Conservation (phyloP, 2,329 filamentous ascomycete genomes). For the Verticillium nonalfalfae region DNA sequence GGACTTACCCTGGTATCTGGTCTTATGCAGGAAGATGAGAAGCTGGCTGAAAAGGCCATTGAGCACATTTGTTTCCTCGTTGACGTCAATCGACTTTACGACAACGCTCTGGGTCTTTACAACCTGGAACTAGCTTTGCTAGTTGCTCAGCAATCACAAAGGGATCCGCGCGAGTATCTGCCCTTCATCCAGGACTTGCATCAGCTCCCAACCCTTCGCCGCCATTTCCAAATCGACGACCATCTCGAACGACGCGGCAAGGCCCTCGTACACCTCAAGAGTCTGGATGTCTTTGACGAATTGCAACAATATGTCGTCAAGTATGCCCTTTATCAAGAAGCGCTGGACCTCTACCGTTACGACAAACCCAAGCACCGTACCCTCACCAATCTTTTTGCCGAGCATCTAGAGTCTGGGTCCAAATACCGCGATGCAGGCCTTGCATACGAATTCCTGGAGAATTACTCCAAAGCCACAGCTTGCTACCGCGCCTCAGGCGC, state of each 20-base stretch:
- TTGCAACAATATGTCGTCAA: slow-evolving; percentile 71
- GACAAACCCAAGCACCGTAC: slow-evolving; percentile 58
- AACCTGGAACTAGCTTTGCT: slow-evolving; percentile 84
- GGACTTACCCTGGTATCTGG: slow-evolving; percentile 74
- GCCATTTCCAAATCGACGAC: slow-evolving; percentile 82
- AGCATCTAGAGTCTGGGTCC: slow-evolving; percentile 67
- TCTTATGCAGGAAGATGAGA: slow-evolving; percentile 60
- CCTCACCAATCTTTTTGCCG: slow-evolving; percentile 74
- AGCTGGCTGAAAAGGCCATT: slow-evolving; percentile 78
- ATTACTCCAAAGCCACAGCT: slow-evolving; percentile 68
- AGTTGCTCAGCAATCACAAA: slow-evolving; percentile 92
- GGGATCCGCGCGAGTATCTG: slow-evolving; percentile 90
- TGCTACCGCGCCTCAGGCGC: slow-evolving; percentile 78
- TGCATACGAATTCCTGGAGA: slow-evolving; percentile 78
- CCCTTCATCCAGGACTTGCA: slow-evolving; percentile 90
- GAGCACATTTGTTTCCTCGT: slow-evolving; percentile 97
- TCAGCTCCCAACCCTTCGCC: slow-evolving; percentile 61
- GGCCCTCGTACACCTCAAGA: slow-evolving; percentile 70
- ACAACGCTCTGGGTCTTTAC: slow-evolving; percentile 84
- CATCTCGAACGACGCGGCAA: slow-evolving; percentile 72
- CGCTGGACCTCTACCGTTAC: slow-evolving; percentile 79
- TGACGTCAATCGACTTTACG: slow-evolving; percentile 87
- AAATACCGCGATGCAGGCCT: slow-evolving; percentile 81
- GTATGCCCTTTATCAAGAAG: slow-evolving; percentile 71
- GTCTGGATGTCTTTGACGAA: slow-evolving; percentile 69